Evolutionary conservation across 257 asterid genomes (phyloP).

Genomic region (Solanum sejunctum): DNA sequence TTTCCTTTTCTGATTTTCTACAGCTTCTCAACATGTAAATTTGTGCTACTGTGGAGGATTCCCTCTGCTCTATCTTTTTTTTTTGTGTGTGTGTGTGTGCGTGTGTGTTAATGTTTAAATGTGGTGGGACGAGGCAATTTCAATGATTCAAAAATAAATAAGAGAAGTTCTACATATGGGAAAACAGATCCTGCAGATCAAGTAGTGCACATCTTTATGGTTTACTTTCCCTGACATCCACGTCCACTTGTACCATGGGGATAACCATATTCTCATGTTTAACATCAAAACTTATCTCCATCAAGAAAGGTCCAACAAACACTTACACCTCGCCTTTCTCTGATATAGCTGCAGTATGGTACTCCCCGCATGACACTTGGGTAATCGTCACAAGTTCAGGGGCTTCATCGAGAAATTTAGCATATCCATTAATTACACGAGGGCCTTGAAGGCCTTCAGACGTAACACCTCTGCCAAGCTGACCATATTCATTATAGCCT

Average conservation of each 20-base stretch:
- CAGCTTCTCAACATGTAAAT: neutral
- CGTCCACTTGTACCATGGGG: constrained; percentile 18
- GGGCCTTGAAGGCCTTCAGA: constrained; percentile 97
- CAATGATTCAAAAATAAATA: neutral
- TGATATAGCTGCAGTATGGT: constrained; percentile 86
- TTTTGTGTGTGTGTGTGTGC: neutral
- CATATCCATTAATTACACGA: constrained; percentile 58
- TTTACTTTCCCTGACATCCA: neutral
- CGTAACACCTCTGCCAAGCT: constrained; percentile 98
- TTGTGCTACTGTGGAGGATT: neutral
- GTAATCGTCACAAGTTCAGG: constrained; percentile 91
- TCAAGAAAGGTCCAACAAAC: constrained; percentile 35
- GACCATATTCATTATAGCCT: constrained; percentile 98
- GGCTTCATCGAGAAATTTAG: constrained; percentile 88
- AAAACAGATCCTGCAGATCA: neutral
- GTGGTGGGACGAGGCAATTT: neutral
- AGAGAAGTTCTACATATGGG: neutral
- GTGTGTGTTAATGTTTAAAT: neutral
- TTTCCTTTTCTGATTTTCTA: neutral
- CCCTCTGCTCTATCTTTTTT: neutral
- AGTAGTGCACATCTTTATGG: neutral
- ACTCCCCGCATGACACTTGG: constrained; percentile 93
- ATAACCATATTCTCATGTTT: constrained; percentile 27
- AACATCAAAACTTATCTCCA: constrained; percentile 18
- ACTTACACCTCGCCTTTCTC: constrained; percentile 98